phyloP scores from a whole-genome alignment of 495 filamentous ascomycete species.

The Hypoxylon cercidicola region DNA sequence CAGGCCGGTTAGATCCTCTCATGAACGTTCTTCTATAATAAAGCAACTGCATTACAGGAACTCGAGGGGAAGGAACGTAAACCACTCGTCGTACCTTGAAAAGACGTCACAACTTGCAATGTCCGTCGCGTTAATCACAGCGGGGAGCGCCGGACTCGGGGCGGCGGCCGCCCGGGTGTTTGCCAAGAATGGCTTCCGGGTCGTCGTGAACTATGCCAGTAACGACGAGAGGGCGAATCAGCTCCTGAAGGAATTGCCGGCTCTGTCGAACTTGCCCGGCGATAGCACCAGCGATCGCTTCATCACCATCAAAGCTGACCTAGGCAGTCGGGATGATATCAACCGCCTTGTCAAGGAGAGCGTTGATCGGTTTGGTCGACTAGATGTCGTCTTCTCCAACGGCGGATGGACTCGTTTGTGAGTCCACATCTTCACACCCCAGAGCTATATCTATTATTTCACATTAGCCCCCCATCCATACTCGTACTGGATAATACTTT shows the following conservation, averaged over 20 bases:
- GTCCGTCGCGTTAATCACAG: constrained; percentile 64
- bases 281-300: constrained; percentile 42
- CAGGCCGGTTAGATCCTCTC: background rate
- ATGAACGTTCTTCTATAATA: too few relatives aligned
- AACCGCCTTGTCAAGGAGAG: constrained; percentile 56
- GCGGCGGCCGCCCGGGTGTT: constrained; percentile 63
- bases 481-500: background rate
- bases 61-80: background rate
- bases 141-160: constrained; percentile 66
- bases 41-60: too few relatives aligned
- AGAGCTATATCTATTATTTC: too few relatives aligned
- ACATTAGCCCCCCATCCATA: too few relatives aligned
- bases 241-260: constrained; percentile 56
- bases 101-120: constrained; percentile 8
- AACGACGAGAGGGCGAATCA: constrained; percentile 55
- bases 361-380: constrained; percentile 55
- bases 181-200: constrained; percentile 57
- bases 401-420: constrained; percentile 64
- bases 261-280: constrained; percentile 33
- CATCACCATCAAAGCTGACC: constrained; percentile 59
- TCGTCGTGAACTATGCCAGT: constrained; percentile 65
- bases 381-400: constrained; percentile 67
- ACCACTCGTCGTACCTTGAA: background rate
- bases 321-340: constrained; percentile 56
- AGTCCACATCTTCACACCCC: background rate